Conservation (phyloP, 352 stramenopile species). For the Pythium oligandrum region DNA sequence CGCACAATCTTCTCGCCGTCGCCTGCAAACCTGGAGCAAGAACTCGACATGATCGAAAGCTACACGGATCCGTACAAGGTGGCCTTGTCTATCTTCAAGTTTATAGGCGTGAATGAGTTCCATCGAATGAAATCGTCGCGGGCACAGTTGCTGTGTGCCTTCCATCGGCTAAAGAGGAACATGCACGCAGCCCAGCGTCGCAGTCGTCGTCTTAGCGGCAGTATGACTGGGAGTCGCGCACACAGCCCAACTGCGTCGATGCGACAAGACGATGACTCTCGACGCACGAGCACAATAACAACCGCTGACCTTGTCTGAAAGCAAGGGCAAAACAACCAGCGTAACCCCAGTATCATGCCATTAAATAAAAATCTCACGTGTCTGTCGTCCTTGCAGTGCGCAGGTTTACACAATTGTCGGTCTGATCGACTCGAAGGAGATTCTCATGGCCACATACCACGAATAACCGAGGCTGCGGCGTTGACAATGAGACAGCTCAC, state of each 20-base stretch:
- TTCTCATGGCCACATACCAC: conserved; percentile 61
- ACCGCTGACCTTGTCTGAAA: too few species aligned
- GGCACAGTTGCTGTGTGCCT: conserved; percentile 58
- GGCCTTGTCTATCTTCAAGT: conserved; percentile 64
- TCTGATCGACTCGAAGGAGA: too few species aligned
- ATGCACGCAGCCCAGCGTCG: conserved; percentile 10
- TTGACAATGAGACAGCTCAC: conserved; percentile 81
- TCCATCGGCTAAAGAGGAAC: conserved; percentile 51
- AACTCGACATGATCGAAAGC: conserved; percentile 25
- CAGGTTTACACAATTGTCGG: too few species aligned
- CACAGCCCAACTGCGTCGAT: too few species aligned
- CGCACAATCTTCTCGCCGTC: conserved; percentile 36
- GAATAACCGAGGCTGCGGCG: conserved; percentile 60
- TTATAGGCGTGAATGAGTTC: conserved; percentile 60
- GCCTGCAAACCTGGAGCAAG: conserved; percentile 36
- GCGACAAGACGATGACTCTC: too few species aligned
- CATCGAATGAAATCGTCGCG: conserved; percentile 55
- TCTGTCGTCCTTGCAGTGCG: too few species aligned
- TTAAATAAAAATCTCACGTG: too few species aligned
- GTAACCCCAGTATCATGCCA: too few species aligned
- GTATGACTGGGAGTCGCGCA: too few species aligned
- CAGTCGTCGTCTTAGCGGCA: too few species aligned
- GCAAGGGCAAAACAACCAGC: too few species aligned
- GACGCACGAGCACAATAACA: too few species aligned
- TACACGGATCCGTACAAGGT: conserved; percentile 81